phyloP scores from a whole-genome alignment of 176 grass and related monocot genomes.

The Cocos nucifera region DNA sequence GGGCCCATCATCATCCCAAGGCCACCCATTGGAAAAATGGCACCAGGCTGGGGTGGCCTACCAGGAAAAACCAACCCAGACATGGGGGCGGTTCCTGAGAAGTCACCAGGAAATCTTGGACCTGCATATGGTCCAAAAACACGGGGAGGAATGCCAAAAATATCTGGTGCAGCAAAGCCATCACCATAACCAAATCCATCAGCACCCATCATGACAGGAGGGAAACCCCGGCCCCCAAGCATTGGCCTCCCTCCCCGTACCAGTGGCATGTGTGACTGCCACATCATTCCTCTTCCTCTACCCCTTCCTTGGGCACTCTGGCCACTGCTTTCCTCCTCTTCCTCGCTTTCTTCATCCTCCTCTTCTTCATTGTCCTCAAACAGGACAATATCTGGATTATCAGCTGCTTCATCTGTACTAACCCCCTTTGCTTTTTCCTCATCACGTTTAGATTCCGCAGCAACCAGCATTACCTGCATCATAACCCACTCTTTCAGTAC shows the following conservation, averaged over 20 bases:
- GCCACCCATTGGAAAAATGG: constrained; percentile 51
- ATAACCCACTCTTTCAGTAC: not conserved
- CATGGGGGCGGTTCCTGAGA: constrained; percentile 45
- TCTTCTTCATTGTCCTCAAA: constrained; percentile 96
- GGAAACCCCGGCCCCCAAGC: constrained; percentile 62
- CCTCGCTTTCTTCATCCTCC: constrained; percentile 94
- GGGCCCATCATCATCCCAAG: constrained; percentile 86
- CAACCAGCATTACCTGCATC: constrained; percentile 66
- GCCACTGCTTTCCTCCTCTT: constrained; percentile 58
- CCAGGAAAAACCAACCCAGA: constrained; percentile 73
- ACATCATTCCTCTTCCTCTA: constrained; percentile 65
- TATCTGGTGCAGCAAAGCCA: constrained; percentile 68
- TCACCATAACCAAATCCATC: constrained; percentile 57
- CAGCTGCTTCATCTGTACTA: constrained; percentile 36
- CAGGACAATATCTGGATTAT: constrained; percentile 90
- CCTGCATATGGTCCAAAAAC: constrained; percentile 70
- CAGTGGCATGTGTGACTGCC: constrained; percentile 80
- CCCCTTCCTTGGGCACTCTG: constrained; percentile 59
- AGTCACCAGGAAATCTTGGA: constrained; percentile 65
- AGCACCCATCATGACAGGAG: constrained; percentile 74
- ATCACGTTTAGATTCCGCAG: constrained; percentile 71
- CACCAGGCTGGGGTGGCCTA: constrained; percentile 45
- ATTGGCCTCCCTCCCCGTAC: constrained; percentile 39
- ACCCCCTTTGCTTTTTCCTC: constrained; percentile 95
- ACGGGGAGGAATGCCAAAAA: constrained; percentile 55